Base-by-base conservation (phyloP, 441 rosid species). In the Populus hybrid region DNA sequence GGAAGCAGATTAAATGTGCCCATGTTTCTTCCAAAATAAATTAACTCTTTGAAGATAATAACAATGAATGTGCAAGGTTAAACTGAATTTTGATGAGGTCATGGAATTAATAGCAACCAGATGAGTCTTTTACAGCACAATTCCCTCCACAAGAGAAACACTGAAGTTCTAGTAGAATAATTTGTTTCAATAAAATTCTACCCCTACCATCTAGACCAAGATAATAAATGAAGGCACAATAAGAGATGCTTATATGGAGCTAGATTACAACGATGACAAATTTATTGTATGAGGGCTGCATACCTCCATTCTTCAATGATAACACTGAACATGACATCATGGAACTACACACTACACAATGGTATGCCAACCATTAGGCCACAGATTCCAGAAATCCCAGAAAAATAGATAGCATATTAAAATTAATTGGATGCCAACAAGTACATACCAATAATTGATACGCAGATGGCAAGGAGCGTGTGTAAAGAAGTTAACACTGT, bases 21-120 rank as follows among this genome's bases (percentile, higher is more conserved):
- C 64, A 46, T 28, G 16, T 34, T 76, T 50, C 82, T 76, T 76
- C 14, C 38, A 35, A 23, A 79, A 1, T 16, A 66, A 3, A 75
- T 50, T 35, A 53, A 30, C 9, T 50, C 46, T 69, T 42, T 9
- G 26, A 50, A 16, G 36, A 34, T n/a, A 69, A 69, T 1, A 35
- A 64, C 18, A 46, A 64, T 57, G 67, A 40, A 74, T 21, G 18
- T 18, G 21, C 8, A 63, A 63, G 28, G 66, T 9, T 21, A 63
- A 23, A 63, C 28, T 63, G 30, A 69, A 69, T 26, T 38, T 57
- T 4, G 34, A 59, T 68, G 42, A 3, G 3, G 23, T 30, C 59
- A n/a, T 9, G 50, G 38, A 32, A 42, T 71, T 18, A 71, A 21
- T n/a, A 9, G 19, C 4, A 10, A 63, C 7, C 61, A 76, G 14